A percentile compares a stretch with the other conserved stretches of the same genome.
Conservation (phyloP, 179 eudicot genomes). For the Beta lomatogona region DNA sequence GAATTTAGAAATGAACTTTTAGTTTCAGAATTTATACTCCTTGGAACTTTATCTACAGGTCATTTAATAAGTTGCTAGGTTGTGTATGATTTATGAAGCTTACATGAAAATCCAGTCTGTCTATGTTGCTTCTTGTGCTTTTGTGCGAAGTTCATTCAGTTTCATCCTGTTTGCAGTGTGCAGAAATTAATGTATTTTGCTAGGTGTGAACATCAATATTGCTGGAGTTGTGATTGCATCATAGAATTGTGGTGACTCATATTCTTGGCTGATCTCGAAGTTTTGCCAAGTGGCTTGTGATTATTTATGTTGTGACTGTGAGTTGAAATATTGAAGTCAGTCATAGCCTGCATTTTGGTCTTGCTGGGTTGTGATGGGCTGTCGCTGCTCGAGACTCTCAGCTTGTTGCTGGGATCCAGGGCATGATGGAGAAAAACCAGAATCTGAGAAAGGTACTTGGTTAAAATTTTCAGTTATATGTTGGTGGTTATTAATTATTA, state of each 20-base stretch:
- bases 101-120: slow-evolving; percentile 13
- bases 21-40: no score
- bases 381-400: slow-evolving; percentile 49
- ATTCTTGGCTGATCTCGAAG: slow-evolving; percentile 22
- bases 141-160: slow-evolving; percentile 15
- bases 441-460: slow-evolving; percentile 47
- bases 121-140: slow-evolving; percentile 21
- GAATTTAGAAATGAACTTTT: no score
- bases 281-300: slow-evolving; percentile 18
- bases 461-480: not conserved
- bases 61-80: slow-evolving; percentile 23
- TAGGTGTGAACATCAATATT: not conserved
- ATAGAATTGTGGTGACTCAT: slow-evolving; percentile 26
- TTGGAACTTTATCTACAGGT: not conserved
- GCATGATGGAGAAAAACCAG: slow-evolving; percentile 40
- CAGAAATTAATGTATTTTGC: slow-evolving; percentile 9
- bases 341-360: slow-evolving; percentile 19
- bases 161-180: slow-evolving; percentile 20
- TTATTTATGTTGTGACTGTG: slow-evolving; percentile 10
- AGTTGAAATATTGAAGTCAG: slow-evolving; percentile 17
- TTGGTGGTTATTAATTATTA: slow-evolving; percentile 6
- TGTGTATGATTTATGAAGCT: slow-evolving; percentile 20
- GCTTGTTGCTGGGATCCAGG: slow-evolving; percentile 61
- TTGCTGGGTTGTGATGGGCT: slow-evolving; percentile 60
- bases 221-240: slow-evolving; percentile 6